Evolutionary conservation across 2,329 filamentous ascomycete species (phyloP).

Genomic region (Curvularia lunata): DNA sequence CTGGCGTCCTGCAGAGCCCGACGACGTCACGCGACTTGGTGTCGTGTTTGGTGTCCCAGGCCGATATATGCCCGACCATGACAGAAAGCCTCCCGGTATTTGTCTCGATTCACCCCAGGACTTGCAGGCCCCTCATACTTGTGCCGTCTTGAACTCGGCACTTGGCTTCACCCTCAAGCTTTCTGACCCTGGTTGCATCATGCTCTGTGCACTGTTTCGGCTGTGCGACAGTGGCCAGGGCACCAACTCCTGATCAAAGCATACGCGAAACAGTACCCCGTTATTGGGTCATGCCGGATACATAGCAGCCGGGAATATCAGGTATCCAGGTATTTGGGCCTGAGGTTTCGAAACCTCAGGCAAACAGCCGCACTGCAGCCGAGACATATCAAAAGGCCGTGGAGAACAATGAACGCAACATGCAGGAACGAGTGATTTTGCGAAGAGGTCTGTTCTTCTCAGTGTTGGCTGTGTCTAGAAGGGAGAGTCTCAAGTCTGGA

Average conservation of each 20-base stretch:
- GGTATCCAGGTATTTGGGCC: conserved; percentile 17
- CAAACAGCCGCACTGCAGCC: conserved; percentile 7
- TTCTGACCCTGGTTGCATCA: conserved; percentile 5
- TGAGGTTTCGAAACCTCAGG: conserved; percentile 32
- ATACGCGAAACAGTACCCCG: conserved; percentile 11
- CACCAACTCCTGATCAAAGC: conserved; percentile 17
- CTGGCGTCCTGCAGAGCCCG: conserved; percentile 4
- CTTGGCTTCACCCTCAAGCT: conserved; percentile 6
- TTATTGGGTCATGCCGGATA: neutral
- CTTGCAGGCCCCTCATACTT: conserved; percentile 2
- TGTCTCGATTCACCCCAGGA: neutral
- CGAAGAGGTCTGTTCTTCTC: too few relatives aligned
- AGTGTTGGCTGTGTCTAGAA: neutral
- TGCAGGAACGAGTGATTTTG: neutral
- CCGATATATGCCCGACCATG: conserved; percentile 1
- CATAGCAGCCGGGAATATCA: conserved; percentile 3
- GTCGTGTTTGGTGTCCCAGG: neutral
- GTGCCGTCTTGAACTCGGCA: neutral
- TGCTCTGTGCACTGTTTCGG: conserved; percentile 19
- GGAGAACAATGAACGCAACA: neutral
- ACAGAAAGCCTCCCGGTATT: neutral
- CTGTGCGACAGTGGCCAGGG: neutral
- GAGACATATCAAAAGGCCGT: neutral
- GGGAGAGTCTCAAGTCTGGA: neutral
- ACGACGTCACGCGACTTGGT: conserved; percentile 25